Evolutionary conservation across 1,139 yeast species (phyloP), one percentile per base, ranked within the genome.

Genomic region (Wickerhamomyces sp.): DNA sequence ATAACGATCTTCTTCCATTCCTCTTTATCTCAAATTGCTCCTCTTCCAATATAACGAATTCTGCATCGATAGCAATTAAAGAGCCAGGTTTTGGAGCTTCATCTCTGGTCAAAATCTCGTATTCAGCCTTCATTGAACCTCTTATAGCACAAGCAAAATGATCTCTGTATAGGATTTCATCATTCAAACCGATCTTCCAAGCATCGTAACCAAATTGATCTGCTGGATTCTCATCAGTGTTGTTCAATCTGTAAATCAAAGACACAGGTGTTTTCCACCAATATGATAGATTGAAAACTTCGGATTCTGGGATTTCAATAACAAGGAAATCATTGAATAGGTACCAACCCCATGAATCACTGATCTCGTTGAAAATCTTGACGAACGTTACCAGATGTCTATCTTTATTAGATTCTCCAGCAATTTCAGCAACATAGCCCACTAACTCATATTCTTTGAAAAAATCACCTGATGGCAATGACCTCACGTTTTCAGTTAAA

Each of bases 41-140:
- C 6, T 85, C 86, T 37, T 78, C 76, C 25, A 89, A 58, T 30
- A 81, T 75, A 6, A 93, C 97, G 66, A 93, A 93, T 58, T 93
- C 99, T 0, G 99, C 97, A 65, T 93, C 99, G 38, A 93, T 82
- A 0, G 98, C 98, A 14, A 89, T 79, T 27, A 88, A 58, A 1
- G 86, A 68, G 0, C 96, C 96, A 0, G 80, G 72, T 18, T 54
- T 51, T 3, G 96, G 94, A 0, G 87, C 85, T 49, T 84, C 91
- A 30, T 70, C 69, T 16, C 61, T 59, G 0, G 88, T 76, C 36
- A 87, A 62, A 14, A 84, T 64, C 47, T 74, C 70, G 55, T 83
- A 86, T 44, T 85, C 88, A 36, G 72, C 68, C 35, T 65, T 66
- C 42, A 72, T 68, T 1, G 69, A 72, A 35, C 77, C 76, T 43